Base-by-base conservation (phyloP, 495 filamentous ascomycete species). In the Lophiostoma macrostomum region DNA sequence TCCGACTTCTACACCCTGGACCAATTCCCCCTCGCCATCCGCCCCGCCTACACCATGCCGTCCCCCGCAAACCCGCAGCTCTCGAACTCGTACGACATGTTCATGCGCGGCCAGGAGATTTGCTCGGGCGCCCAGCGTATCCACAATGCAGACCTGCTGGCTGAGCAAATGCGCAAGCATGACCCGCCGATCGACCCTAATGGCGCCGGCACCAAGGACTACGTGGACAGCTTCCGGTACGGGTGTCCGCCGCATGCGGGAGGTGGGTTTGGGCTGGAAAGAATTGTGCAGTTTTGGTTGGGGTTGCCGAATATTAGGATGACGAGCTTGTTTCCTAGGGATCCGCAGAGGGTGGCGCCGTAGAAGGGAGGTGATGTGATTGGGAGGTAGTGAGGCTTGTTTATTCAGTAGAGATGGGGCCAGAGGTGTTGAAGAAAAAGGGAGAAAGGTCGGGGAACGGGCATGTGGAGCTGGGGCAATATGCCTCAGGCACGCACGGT, bases 1-100 rank as follows among this genome's bases (percentile, higher is more conserved):
- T 90, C 87, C 56, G 90, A 96, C 72, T 95, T 95, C 77, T 95
- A 90, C 73, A 83, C 90, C 5, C 76, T 96, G 52, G 88, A 95
- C 75, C 86, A 94, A 73, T 96, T 89, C 78, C 90, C 90, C 48
- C 85, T 90, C 68, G 67, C 75, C 34, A 83, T 91, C 22, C 81
- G 90, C 19, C 90, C 90, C 29, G 95, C 95, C 75, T 96, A 95
- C 71, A 89, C 90, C 65, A 87, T 90, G 77, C 81, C 84, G 50
- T 83, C 87, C 66, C 79, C 84, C 7, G 57, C 46, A 5, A 55
- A 76, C 41, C 74, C 83, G 50, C 74, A 75, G 24, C 78, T 88
- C 62, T 86, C 82, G 43, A 91, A 94, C 71, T 86, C 84, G 4
- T 96, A 88, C 74, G 90, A 95, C 72, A 88, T 96, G 76, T 91